Base-by-base conservation (phyloP, 192 early-diverging fungal species). In the Chytriomyces hyalinus region DNA sequence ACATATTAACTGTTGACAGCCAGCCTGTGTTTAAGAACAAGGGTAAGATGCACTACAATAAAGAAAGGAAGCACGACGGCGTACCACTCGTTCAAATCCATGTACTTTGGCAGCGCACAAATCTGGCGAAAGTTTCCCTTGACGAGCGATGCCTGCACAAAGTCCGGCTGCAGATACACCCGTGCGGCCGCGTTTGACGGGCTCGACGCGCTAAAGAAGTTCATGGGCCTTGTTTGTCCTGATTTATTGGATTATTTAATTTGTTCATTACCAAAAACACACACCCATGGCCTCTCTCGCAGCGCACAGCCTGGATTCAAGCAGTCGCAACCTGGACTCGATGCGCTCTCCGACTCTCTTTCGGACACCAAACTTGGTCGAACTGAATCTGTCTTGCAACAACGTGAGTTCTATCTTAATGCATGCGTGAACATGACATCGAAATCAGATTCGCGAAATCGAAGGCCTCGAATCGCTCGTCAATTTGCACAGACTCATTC, bases 71-170 rank as follows among this genome's bases (percentile, higher is more conserved):
- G 24, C 7, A 28, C 11, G 10, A 15, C 44, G 45, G 28, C 93
- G 24, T 92, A 89, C 97, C 97, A 99, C 84, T 99, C 97, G 81
- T 96, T 95, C 36, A 83, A 75, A 76, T 99, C 96, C 0, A 97
- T 92, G 83, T 94, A 94, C 81, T 92, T 92, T 45, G 97, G 97
- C 65, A 95, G 85, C 62, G 92, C 91, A 5, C 94, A 91, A 51
- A 99, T 92, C 75, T 93, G 93, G 80, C 93, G 91, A 79, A 98
- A 93, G 83, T 92, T 93, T 28, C 97, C 95, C 78, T 94, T 94
- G 26, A 98, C 95, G 11, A 98, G 90, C 46, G 92, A 92, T 48
- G 94, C 89, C 63, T 86, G 86, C 53, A 90, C 88, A 78, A 91
- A 93, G 6, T 76, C 74, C 11, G 17, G 53, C 57, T 62, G 48